Evolutionary conservation across 345 rosid species (phyloP).

Genomic region (Cardamine resedifolia): DNA sequence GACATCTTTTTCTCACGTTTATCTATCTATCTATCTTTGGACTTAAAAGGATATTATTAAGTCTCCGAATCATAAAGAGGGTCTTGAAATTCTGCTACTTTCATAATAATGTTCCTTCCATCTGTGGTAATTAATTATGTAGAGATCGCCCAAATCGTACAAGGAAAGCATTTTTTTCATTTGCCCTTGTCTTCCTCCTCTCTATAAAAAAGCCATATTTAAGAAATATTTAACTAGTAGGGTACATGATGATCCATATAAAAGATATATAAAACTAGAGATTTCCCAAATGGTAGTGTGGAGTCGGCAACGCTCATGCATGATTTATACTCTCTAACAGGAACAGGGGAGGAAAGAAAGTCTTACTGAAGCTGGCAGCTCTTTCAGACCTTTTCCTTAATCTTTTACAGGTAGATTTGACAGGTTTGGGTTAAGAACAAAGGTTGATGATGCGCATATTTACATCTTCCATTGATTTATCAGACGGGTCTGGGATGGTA

Average conservation of each 20-base stretch:
- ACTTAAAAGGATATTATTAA: background rate
- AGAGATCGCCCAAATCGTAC: background rate
- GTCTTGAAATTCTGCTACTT: background rate
- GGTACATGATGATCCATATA: no score
- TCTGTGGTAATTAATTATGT: background rate
- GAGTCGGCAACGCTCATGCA: background rate
- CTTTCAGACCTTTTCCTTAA: background rate
- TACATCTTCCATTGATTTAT: background rate
- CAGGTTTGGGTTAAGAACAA: background rate
- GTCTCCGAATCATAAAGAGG: background rate
- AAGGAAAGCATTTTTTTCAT: background rate
- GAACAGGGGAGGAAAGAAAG: background rate
- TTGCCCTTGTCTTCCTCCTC: no score
- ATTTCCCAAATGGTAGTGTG: background rate
- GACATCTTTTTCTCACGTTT: background rate
- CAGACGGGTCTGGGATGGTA: background rate
- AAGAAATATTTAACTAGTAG: no score
- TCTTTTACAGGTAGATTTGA: background rate
- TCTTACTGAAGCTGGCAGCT: background rate
- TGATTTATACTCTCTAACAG: background rate
- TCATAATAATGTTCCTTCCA: background rate
- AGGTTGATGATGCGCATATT: background rate
- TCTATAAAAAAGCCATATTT: no score
- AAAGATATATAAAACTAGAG: no score
- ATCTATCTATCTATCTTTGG: background rate